Evolutionary conservation across 106 monocot species (phyloP), one percentile per base, ranked within the genome.

Genomic region (Phalaenopsis equestris): DNA sequence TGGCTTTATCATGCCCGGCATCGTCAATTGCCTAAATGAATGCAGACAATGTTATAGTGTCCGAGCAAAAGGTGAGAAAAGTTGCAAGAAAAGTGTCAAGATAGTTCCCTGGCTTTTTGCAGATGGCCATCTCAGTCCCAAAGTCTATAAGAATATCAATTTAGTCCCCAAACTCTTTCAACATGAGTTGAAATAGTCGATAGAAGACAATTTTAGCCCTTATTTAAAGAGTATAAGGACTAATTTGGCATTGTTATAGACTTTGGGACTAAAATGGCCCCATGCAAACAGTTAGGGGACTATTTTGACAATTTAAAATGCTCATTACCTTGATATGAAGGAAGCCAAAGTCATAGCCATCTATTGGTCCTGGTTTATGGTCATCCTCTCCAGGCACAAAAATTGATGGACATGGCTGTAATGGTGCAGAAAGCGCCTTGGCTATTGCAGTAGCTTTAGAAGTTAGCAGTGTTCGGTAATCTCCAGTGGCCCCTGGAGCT

Each of bases 321-420:
- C 52, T 38, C 15, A 56, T 18, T 77, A 94, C 97, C 92, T 98
- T 98, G 79, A 98, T 92, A 73, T 98, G 98, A 77, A 98, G 88
- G 76, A 98, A 98, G 21, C 98, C 98, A 77, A 98, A 98, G 78
- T 98, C 98, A 83, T 94, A 98, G 75, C 98, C 98, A 85, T 85
- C 85, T 41, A 67, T 43, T 42, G 36, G 57, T 12, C 92, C 98
- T n/a, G 90, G 87, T 56, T 85, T 98, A 82, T 79, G 81, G 72
- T 90, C 91, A 46, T 90, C 90, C 80, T 89, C 86, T 78, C 98
- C 98, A 19, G 98, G 94, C 11, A 98, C 90, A 80, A 94, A 92
- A 80, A 98, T 83, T 79, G 67, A 80, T 16, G 98, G 98, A 10
- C 87, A 86, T 77, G 89, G 83, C 65, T 89, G 85, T 18, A 92